phyloP scores from a whole-genome alignment of 768 basidiomycete genomes.

The Tricholoma hemisulphureum region DNA sequence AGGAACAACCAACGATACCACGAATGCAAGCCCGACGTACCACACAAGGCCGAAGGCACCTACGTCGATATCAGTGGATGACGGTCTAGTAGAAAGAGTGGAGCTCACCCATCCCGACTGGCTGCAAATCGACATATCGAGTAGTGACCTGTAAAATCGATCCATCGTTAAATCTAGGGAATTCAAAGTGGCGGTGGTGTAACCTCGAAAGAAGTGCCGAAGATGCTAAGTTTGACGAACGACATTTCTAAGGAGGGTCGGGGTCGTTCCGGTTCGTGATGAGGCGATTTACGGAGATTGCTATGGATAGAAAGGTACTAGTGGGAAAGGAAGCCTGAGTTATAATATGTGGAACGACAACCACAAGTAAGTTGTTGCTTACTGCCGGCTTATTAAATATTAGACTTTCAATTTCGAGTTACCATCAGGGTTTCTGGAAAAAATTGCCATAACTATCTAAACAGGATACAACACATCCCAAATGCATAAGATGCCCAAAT shows the following conservation, averaged over 20 bases:
- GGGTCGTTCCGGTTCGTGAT: constrained; percentile 12
- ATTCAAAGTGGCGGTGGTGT: constrained; percentile 17
- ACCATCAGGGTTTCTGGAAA: no score
- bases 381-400: no score
- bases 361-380: no score
- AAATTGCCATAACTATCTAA: no score
- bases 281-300: constrained; percentile 11
- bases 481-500: no score
- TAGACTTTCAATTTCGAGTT: no score
- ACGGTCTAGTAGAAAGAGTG: not conserved
- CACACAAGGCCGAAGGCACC: constrained; percentile 98
- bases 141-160: constrained; percentile 75
- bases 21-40: constrained; percentile 41
- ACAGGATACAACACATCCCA: no score
- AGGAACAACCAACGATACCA: constrained; percentile 1
- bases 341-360: no score
- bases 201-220: constrained; percentile 97
- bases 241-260: constrained; percentile 54
- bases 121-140: constrained; percentile 98
- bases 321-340: no score
- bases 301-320: no score
- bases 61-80: constrained; percentile 29
- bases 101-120: constrained; percentile 94
- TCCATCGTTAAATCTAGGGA: constrained; percentile 14
- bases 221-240: constrained; percentile 97